Conservation (phyloP, 768 basidiomycete genomes). For the Mycena rosella region DNA sequence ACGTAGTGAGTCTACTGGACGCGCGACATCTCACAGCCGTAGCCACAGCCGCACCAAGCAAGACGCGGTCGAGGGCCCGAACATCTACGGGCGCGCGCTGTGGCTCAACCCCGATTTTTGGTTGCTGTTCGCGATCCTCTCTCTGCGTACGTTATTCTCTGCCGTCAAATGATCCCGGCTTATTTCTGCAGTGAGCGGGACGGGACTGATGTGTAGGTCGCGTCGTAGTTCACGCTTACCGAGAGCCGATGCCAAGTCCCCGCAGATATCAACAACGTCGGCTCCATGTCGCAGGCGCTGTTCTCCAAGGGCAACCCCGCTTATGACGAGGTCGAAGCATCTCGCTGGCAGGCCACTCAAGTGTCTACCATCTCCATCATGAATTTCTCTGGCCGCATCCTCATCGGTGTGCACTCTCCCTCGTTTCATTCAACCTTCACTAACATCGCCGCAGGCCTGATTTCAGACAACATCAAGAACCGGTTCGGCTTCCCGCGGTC, state of each 20-base stretch:
- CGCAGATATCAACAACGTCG: constrained; percentile 84
- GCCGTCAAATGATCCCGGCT: not conserved
- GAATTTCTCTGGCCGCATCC: constrained; percentile 84
- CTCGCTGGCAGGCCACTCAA: constrained; percentile 85
- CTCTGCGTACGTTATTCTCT: constrained; percentile 62
- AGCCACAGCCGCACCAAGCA: constrained; percentile 41
- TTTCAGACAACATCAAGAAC: constrained; percentile 74
- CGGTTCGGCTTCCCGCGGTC: constrained; percentile 73
- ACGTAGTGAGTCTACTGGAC: constrained; percentile 14
- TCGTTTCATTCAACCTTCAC: not conserved
- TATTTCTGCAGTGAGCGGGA: constrained; percentile 68
- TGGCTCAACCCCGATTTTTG: constrained; percentile 56
- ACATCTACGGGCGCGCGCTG: constrained; percentile 65
- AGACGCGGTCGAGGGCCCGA: constrained; percentile 58
- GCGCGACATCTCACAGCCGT: constrained; percentile 22
- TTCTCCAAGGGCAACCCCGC: constrained; percentile 69
- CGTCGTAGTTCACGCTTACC: not conserved
- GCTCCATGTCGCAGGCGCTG: constrained; percentile 77
- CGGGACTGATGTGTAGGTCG: constrained; percentile 78
- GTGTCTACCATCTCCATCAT: constrained; percentile 86
- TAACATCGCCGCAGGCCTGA: constrained; percentile 61
- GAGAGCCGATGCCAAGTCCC: constrained; percentile 17
- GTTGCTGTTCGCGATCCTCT: constrained; percentile 59
- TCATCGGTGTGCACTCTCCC: constrained; percentile 66
- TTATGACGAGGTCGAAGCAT: constrained; percentile 77